phyloP scores from a whole-genome alignment of 1,284 basidiomycete genomes.

The Anthracocystis setariae region DNA sequence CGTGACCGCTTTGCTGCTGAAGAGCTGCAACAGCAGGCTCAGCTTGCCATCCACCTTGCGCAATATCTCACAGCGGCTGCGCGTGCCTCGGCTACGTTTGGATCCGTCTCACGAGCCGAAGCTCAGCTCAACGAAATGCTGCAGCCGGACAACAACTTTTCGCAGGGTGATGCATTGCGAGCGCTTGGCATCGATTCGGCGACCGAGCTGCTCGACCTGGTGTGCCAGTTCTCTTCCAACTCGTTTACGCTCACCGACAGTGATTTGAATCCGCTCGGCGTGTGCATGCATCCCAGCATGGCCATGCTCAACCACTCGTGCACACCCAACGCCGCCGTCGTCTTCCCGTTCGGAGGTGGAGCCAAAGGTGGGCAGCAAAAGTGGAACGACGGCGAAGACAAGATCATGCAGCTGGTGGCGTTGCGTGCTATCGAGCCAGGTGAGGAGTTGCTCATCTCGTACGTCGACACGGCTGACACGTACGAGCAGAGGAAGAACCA shows the following conservation, averaged over 20 bases:
- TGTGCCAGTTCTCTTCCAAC: constrained; percentile 82
- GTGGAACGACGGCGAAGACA: constrained; percentile 30
- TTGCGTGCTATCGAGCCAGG: constrained; percentile 68
- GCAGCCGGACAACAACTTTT: constrained; percentile 31
- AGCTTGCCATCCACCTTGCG: constrained; percentile 34
- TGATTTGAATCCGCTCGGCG: constrained; percentile 76
- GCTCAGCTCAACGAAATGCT: constrained; percentile 31
- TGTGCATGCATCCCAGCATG: constrained; percentile 78
- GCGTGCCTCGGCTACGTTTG: constrained; percentile 21
- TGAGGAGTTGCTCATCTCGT: constrained; percentile 73
- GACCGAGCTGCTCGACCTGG: constrained; percentile 38
- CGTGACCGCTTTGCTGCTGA: constrained; percentile 34
- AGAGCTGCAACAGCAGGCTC: constrained; percentile 32
- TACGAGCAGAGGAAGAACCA: constrained; percentile 73
- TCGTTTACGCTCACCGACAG: constrained; percentile 79
- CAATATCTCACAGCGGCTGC: constrained; percentile 39
- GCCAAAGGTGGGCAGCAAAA: constrained; percentile 61
- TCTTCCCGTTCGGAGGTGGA: constrained; percentile 75
- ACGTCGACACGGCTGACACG: constrained; percentile 82
- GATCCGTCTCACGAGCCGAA: constrained; percentile 22
- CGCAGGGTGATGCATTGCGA: constrained; percentile 35
- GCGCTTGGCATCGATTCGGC: constrained; percentile 42
- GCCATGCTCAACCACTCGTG: constrained; percentile 93
- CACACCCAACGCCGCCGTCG: constrained; percentile 85
- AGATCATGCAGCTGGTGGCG: constrained; percentile 73